Conservation (phyloP, 129 eudicot species). For the Solidago caesia region DNA sequence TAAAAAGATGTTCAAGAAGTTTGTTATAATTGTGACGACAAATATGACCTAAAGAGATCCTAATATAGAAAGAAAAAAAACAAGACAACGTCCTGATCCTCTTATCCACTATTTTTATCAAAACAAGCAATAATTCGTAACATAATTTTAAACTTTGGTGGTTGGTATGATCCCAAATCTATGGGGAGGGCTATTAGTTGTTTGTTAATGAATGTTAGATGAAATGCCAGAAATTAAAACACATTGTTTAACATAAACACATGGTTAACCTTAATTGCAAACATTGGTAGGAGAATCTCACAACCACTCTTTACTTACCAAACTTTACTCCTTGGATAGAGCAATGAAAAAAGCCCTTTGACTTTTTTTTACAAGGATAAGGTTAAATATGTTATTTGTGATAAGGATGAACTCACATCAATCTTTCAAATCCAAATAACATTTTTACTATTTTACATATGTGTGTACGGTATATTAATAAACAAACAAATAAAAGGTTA, state of each 20-base stretch:
- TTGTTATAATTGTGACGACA: slow-evolving; percentile 13
- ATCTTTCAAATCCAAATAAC: background rate
- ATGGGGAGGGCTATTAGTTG: background rate
- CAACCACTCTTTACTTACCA: slow-evolving; percentile 24
- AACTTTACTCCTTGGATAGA: slow-evolving; percentile 20
- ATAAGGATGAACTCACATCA: slow-evolving; percentile 30
- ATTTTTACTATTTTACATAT: background rate
- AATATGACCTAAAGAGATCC: background rate
- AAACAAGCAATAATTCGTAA: background rate
- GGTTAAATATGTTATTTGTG: slow-evolving; percentile 21
- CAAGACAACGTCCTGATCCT: background rate
- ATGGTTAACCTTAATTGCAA: slow-evolving; percentile 20
- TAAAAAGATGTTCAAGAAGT: background rate
- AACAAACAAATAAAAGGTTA: too few species aligned
- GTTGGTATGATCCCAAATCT: background rate
- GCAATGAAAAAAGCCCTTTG: slow-evolving; percentile 11
- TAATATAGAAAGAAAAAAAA: background rate
- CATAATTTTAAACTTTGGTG: background rate
- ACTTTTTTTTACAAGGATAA: slow-evolving; percentile 16
- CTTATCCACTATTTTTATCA: background rate
- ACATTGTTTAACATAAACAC: background rate
- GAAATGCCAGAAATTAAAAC: background rate
- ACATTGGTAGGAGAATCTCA: slow-evolving; percentile 21
- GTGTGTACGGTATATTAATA: too few species aligned
- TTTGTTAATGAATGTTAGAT: background rate